Conservation (phyloP, 768 basidiomycete species). For the Lactarius akahatsu region DNA sequence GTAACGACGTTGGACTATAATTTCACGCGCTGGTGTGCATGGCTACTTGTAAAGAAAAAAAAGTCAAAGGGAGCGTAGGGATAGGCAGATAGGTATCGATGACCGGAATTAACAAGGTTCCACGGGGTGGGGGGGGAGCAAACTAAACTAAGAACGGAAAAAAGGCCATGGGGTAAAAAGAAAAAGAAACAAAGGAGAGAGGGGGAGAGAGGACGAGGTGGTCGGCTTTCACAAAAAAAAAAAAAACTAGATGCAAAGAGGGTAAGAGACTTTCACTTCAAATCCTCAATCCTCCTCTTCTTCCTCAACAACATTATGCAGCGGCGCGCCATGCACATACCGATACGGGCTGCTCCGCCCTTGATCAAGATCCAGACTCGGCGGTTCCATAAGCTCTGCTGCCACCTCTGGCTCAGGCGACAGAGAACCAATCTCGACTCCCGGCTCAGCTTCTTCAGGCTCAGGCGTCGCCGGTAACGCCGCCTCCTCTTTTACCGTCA, state of each 20-base stretch:
- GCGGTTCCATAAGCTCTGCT: conserved; percentile 38
- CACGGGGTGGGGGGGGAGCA: background rate
- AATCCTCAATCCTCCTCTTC: conserved; percentile 58
- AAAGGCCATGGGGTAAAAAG: too few relatives aligned
- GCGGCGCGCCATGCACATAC: conserved; percentile 80
- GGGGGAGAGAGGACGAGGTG: too few relatives aligned
- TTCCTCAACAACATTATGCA: conserved; percentile 85
- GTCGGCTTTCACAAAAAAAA: background rate
- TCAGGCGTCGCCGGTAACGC: conserved; percentile 28
- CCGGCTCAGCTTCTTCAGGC: conserved; percentile 29
- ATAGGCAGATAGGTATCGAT: background rate
- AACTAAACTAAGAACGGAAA: background rate
- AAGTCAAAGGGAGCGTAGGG: background rate
- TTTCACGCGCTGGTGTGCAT: background rate
- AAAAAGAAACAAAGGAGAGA: background rate
- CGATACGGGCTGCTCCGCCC: conserved; percentile 65
- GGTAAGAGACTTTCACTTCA: background rate
- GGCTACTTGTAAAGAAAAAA: background rate
- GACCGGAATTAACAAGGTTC: background rate
- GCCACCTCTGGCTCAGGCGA: conserved; percentile 32
- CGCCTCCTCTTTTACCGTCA: conserved; percentile 5
- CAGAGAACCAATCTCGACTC: conserved; percentile 17
- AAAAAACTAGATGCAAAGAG: background rate
- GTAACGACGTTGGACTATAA: background rate
- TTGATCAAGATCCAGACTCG: conserved; percentile 39